Base-by-base conservation (phyloP, 1,284 basidiomycete species). In the Puccinia brachypodii region DNA sequence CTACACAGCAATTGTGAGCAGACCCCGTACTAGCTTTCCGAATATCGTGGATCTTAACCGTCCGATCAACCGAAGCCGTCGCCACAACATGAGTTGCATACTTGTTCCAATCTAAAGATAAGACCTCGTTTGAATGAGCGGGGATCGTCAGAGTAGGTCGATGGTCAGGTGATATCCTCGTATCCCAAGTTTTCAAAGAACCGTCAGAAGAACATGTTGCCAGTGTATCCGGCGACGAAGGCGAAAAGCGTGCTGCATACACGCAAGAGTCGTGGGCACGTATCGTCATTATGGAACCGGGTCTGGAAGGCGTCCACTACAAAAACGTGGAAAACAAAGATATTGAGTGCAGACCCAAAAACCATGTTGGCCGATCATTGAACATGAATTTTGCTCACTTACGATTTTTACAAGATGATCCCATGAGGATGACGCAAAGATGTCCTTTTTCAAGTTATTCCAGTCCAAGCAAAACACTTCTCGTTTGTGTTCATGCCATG, bases 381-480 rank as follows among this genome's bases (percentile, higher is more conserved):
- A 9, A 36, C 13, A 44, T 7, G 76, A 25, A 50, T 40, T 25
- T 38, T 60, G 62, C 3, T 16, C 14, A 88, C 93, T 79, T 85
- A 95, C 95, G 58, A 98, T 86, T 87, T 97, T 96, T 53, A 96
- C 90, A 2, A 90, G 91, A 40, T 94, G 94, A 86, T 99, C 96
- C 96, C 96, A 98, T 31, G 92, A 94, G 0, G 92, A 91, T 1
- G 81, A 82, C 11, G 31, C 90, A 87, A 99, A 98, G 0, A 91
- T 89, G 83, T 94, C 92, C 87, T 99, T 99, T 84, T 93, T 91
- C 82, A 97, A 87, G 87, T 98, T 98, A 83, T 93, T 96, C 96
- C 96, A 99, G 87, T 99, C 94, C 14, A 98, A 90, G n/a, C 92
- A 93, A 88, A 94, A 96, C 7, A 95, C 94, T 86, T 99, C 96